phyloP scores from a whole-genome alignment of 2,329 filamentous ascomycete species.

The Diaporthe aspalathi region DNA sequence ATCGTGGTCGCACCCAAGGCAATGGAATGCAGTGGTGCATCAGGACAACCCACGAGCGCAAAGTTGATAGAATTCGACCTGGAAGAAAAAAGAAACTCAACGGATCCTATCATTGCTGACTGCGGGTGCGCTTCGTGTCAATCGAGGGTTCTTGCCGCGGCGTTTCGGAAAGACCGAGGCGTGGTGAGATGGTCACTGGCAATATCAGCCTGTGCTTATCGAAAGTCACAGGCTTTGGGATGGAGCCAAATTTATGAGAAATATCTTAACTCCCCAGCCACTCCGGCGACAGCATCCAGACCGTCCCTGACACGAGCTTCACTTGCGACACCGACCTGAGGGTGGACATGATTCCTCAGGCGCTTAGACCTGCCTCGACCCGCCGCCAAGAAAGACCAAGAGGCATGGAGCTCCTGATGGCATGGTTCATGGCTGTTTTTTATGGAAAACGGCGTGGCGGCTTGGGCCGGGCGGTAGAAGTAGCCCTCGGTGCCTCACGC shows the following conservation, averaged over 20 bases:
- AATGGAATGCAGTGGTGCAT: no score
- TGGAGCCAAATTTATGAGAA: background rate
- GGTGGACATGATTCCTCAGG: background rate
- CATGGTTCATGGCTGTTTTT: background rate
- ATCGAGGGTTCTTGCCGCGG: background rate
- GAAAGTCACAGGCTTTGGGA: background rate
- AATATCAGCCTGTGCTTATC: background rate
- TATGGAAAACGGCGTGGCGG: background rate
- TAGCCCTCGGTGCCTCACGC: background rate
- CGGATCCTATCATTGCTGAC: no score
- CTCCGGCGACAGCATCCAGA: background rate
- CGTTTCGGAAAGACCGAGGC: background rate
- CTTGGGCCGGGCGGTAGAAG: background rate
- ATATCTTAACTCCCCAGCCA: no score
- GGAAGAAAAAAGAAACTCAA: background rate
- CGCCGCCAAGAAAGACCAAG: conserved; percentile 1
- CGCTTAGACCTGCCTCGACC: background rate
- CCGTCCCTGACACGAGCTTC: background rate
- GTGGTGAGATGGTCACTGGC: background rate
- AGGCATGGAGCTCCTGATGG: background rate
- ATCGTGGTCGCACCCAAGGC: background rate
- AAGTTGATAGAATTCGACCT: background rate
- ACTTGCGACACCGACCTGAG: background rate
- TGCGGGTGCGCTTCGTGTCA: background rate
- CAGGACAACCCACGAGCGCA: no score